A percentile compares a stretch with the other conserved stretches of the same genome.
These are phyloP conservation scores for Larix kaempferi DNA, from an alignment of 75 land plant genomes.

Conservation along the genomic window DNA sequence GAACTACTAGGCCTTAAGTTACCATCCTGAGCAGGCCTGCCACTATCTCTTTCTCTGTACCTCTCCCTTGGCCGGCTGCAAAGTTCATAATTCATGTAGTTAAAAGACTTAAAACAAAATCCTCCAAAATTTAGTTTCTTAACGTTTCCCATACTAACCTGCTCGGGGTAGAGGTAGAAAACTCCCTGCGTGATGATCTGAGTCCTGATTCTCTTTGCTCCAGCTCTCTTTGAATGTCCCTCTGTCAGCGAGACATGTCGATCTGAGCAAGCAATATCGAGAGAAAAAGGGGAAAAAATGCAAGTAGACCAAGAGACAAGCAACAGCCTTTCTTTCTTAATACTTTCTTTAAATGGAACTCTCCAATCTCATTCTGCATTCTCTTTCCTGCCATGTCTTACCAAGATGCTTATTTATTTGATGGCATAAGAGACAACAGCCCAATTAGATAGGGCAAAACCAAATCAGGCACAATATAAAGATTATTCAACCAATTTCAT, in stretches of 20 bases:
- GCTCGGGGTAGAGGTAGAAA: constrained; percentile 53
- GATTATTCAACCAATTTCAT: background rate
- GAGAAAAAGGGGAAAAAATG: background rate
- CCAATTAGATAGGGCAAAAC: background rate
- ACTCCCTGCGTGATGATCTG: constrained; percentile 71
- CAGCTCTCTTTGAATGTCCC: constrained; percentile 85
- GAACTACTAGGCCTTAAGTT: constrained; percentile 38
- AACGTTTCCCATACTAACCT: constrained; percentile 22
- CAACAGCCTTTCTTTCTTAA: background rate
- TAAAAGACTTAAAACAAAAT: constrained; percentile 8
- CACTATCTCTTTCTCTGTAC: constrained; percentile 73
- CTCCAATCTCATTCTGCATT: background rate
- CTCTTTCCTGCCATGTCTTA: background rate
- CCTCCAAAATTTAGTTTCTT: background rate
- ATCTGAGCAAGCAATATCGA: background rate
- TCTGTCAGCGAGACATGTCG: constrained; percentile 40
- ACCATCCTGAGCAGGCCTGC: constrained; percentile 49
- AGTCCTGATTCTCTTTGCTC: constrained; percentile 84
- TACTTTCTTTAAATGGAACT: background rate
- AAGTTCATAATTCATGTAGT: constrained; percentile 7
- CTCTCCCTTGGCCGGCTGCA: constrained; percentile 75
- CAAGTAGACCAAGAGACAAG: background rate
- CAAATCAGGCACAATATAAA: background rate
- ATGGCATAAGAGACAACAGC: background rate
- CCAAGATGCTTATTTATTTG: background rate